Evolutionary conservation across 345 rosid species (phyloP), one percentile per base, ranked within the genome.

Genomic region (Lumnitzera racemosa): DNA sequence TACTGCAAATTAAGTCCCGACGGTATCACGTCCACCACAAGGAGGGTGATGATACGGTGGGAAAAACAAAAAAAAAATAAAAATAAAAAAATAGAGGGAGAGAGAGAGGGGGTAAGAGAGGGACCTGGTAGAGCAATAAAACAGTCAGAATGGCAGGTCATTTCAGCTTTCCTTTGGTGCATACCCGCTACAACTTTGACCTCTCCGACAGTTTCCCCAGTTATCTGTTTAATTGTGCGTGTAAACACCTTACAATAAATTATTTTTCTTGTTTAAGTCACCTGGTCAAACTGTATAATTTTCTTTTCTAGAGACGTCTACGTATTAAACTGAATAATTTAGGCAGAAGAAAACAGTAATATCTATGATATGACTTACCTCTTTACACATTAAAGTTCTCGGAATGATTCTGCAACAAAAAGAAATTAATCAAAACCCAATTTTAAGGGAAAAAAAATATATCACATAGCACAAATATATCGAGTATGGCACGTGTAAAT

Each of bases 331-430:
- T 46, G 55, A 29, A 58, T 24, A 43, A 62, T 31, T 14, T 12
- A 11, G 65, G 65, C 20, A 24, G 46, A 36, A 20, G 20, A 20
- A 20, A 20, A 36, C 31, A 56, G 20, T 15, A 29, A 46, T 12
- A 61, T 11, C 15, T 31, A 36, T 23, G 31, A n/a, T 17, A 55
- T 56, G 23, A 15, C 56, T 16, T 46, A 91, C 98, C 95, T 91
- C 92, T 82, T 87, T 85, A 76, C 57, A 73, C 98, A 91, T 91
- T 59, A 91, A 83, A 52, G 89, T 89, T 74, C 71, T 86, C 56
- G 98, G 98, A 66, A 91, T 85, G 71, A 91, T 78, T 67, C 96
- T 91, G 76, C 50, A 54, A 31, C 58, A 24, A 61, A 50, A 54
- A 31, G 56, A 24, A 61, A 68, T 63, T 36, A 7, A 36, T 54